Base-by-base conservation (phyloP, 495 filamentous ascomycete genomes). In the Trichodelitschia bisporula region DNA sequence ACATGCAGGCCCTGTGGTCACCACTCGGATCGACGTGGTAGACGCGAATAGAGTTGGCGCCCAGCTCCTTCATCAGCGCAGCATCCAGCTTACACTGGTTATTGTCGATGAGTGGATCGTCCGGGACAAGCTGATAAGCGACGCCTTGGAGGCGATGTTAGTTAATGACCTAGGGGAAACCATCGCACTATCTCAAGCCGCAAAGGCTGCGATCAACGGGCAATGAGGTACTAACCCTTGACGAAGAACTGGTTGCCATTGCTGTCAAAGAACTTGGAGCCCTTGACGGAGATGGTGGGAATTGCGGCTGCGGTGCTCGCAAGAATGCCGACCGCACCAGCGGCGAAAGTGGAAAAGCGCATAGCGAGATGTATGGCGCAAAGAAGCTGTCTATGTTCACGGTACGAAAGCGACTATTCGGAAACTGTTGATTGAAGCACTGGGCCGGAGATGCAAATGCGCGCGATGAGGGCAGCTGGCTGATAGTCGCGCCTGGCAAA, bases 41-140 rank as follows among this genome's bases (percentile, higher is more conserved):
- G 26, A 89, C 75, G 26, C 80, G 77, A 43, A 91, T 83, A 13
- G 73, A 57, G 46, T 91, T 91, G 48, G 76, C 60, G 33, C 77
- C 77, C 28, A 91, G 49, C 20, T 66, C 64, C 42, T 76, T 53
- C 80, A 91, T 91, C 32, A 77, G 60, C 12, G 51, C 48, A 24
- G 73, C 69, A 55, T 91, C 80, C 28, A 68, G 69, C 38, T 59
- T 50, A 55, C 80, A 91, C 60, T 91, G 80, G 20, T 58, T 59
- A 23, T 59, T 60, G 45, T 86, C 61, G 34, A 72, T 48, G 39
- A 91, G 60, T 13, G 80, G 80, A 45, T 91, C 80, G 12, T 69
- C 57, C 39, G 60, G 54, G 10, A 56, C 60, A 27, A 57, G 46
- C 37, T 58, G 55, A 36, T 58, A 58, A 18, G 73, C 75, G 42